phyloP scores from a whole-genome alignment of 2,329 filamentous ascomycete genomes.

The Waltergamsia citrina region DNA sequence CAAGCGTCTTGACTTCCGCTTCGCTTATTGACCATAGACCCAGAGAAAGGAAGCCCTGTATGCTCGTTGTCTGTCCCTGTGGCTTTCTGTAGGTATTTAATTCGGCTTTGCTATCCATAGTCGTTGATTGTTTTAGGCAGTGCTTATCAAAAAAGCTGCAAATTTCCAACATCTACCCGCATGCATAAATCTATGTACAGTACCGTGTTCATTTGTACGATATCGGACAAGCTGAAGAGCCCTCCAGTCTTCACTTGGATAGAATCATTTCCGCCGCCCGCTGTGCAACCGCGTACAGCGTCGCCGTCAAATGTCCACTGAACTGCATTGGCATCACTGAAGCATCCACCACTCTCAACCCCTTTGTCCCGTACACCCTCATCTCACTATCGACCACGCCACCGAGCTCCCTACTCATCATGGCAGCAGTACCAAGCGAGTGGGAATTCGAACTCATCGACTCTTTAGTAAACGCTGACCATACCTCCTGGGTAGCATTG shows the following conservation, averaged over 20 bases:
- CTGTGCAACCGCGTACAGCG: constrained; percentile 43
- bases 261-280: constrained; percentile 24
- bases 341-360: constrained; percentile 39
- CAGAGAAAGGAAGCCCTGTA: too few species aligned
- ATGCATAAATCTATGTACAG: too few species aligned
- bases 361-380: constrained; percentile 38
- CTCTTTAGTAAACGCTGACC: constrained; percentile 7
- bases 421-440: constrained; percentile 35
- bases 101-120: too few species aligned
- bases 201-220: too few species aligned
- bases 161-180: too few species aligned
- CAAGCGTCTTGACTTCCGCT: constrained; percentile 40
- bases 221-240: too few species aligned
- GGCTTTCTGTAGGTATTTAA: too few species aligned
- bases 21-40: too few species aligned
- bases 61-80: too few species aligned
- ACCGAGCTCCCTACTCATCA: constrained; percentile 37
- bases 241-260: not conserved
- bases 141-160: too few species aligned
- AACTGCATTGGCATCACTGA: constrained; percentile 37
- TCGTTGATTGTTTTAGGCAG: too few species aligned
- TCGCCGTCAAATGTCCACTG: constrained; percentile 39
- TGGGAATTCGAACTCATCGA: constrained; percentile 27
- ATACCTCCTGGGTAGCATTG: constrained; percentile 7
- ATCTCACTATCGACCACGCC: constrained; percentile 36